phyloP scores from a whole-genome alignment of 257 asterid genomes.

The Schizonepeta tenuifolia region DNA sequence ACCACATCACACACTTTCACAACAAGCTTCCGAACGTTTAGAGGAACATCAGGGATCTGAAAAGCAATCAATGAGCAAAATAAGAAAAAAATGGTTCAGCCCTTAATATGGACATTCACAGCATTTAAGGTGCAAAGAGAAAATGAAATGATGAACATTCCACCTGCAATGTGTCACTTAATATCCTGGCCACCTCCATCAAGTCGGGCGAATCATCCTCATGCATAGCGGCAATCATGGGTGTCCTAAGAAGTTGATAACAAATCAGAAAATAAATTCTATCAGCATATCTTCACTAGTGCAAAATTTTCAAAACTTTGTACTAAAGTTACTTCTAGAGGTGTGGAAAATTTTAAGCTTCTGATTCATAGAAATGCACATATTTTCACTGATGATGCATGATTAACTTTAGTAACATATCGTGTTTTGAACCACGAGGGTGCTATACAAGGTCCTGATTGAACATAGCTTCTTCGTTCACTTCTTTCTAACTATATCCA shows the following conservation, averaged over 20 bases:
- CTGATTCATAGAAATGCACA: background rate
- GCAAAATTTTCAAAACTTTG: background rate
- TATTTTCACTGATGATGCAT: background rate
- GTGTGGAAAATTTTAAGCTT: background rate
- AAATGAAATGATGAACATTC: background rate
- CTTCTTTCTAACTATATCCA: background rate
- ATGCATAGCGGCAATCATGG: conserved; percentile 84
- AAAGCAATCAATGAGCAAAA: conserved; percentile 20
- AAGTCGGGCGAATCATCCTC: conserved; percentile 81
- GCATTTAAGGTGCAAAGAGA: background rate
- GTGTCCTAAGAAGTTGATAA: conserved; percentile 56
- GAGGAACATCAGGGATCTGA: conserved; percentile 66
- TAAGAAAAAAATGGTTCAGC: background rate
- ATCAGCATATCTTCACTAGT: background rate
- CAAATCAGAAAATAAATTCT: conserved; percentile 1
- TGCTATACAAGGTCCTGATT: background rate
- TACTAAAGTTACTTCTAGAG: background rate
- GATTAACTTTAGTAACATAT: background rate
- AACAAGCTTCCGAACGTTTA: conserved; percentile 70
- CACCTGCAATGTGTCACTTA: conserved; percentile 70
- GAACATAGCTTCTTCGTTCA: background rate
- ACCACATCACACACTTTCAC: conserved; percentile 80
- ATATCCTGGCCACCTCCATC: conserved; percentile 67
- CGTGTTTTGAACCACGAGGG: background rate
- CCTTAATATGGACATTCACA: background rate